Conservation (phyloP, 768 basidiomycete species). For the Russula brevipes region DNA sequence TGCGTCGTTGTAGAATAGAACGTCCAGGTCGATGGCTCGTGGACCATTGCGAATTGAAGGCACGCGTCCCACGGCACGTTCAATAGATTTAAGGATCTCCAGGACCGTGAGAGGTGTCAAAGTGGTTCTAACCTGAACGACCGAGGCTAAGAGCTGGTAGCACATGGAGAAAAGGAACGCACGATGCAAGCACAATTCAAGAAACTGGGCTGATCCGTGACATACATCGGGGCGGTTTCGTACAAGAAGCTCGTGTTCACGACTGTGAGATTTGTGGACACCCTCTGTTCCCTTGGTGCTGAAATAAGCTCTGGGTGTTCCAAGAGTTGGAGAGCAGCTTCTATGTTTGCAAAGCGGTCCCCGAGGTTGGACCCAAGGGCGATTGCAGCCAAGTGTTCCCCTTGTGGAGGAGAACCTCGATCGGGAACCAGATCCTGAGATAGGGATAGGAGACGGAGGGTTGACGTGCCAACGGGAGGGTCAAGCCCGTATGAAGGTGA, state of each 20-base stretch:
- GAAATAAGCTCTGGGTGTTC: constrained; percentile 42
- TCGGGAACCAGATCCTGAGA: background rate
- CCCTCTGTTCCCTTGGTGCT: constrained; percentile 28
- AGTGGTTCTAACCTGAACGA: constrained; percentile 67
- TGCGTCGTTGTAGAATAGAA: constrained; percentile 64
- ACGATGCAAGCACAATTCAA: constrained; percentile 91
- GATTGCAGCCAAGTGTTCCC: constrained; percentile 48
- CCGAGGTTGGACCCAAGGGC: constrained; percentile 90
- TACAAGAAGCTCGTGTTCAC: constrained; percentile 86
- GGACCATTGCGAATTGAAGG: constrained; percentile 82
- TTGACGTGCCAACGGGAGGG: background rate
- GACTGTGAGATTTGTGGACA: constrained; percentile 38
- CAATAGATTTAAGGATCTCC: constrained; percentile 63
- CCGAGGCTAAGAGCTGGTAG: background rate
- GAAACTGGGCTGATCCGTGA: constrained; percentile 82
- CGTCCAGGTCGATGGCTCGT: constrained; percentile 83
- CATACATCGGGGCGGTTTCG: constrained; percentile 94
- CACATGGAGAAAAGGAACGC: constrained; percentile 30
- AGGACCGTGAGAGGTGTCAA: constrained; percentile 57
- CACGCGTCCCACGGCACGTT: constrained; percentile 68
- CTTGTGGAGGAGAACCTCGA: background rate
- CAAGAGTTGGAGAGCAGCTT: constrained; percentile 65
- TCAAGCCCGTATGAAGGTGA: constrained; percentile 2
- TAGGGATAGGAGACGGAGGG: background rate
- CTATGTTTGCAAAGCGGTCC: constrained; percentile 79